These are phyloP conservation scores for Globisporangium recalcitrans DNA, from an alignment of 352 stramenopile genomes.

Conservation along the genomic window DNA sequence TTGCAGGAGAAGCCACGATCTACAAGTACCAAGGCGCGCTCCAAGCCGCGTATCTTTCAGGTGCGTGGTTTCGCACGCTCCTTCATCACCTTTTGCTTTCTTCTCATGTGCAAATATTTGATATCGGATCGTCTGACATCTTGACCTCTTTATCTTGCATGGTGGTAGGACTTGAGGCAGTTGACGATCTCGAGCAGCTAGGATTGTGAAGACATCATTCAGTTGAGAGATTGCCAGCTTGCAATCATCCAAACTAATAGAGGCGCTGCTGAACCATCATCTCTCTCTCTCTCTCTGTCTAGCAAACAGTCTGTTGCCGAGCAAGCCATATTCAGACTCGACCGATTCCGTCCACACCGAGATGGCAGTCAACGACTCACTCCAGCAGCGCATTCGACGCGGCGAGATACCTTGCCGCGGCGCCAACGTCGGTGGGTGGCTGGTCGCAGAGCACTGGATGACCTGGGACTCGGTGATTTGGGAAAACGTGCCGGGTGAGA, in stretches of 20 bases:
- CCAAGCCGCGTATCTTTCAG: constrained; percentile 61
- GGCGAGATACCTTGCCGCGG: constrained; percentile 45
- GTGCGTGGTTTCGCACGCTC: background rate
- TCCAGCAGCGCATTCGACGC: constrained; percentile 26
- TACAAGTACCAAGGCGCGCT: constrained; percentile 65
- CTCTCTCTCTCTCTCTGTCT: background rate
- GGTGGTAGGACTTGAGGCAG: constrained; percentile 19
- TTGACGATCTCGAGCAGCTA: constrained; percentile 26
- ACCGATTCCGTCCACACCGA: background rate
- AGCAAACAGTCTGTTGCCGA: background rate
- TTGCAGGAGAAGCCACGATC: constrained; percentile 63
- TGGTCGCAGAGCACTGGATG: constrained; percentile 83
- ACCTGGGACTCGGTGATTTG: constrained; percentile 78
- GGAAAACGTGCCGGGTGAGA: constrained; percentile 58
- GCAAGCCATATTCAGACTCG: background rate
- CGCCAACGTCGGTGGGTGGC: constrained; percentile 84
- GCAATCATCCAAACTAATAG: background rate
- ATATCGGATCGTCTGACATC: background rate
- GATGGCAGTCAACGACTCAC: constrained; percentile 16
- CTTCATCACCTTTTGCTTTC: background rate
- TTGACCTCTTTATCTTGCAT: background rate
- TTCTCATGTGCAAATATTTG: background rate
- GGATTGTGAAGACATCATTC: constrained; percentile 6
- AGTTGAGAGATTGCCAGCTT: background rate
- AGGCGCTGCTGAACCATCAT: background rate